A percentile compares a stretch with the other conserved stretches of the same genome.
These are phyloP conservation scores for Xylaria hypoxylon DNA, from an alignment of 2,329 filamentous ascomycete genomes.

Conservation along the genomic window DNA sequence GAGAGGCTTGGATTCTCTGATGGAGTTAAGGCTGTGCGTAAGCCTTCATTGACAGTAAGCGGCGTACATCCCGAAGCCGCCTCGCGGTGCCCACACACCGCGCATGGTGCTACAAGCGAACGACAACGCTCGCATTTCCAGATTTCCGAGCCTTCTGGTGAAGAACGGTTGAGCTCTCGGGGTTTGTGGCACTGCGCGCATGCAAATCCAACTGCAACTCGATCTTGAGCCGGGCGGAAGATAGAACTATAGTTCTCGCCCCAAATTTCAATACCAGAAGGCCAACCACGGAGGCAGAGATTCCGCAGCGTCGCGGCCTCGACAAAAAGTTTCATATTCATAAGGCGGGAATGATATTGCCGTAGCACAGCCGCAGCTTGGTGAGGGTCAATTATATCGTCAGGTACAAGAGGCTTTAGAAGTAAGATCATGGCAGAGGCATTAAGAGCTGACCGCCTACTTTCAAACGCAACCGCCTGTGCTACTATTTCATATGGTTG, in stretches of 20 bases:
- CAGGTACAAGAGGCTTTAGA: constrained; percentile 67
- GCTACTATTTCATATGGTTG: constrained; percentile 67
- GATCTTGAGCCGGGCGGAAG: constrained; percentile 65
- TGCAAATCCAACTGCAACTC: constrained; percentile 64
- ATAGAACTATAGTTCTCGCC: constrained; percentile 66
- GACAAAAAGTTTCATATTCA: constrained; percentile 68
- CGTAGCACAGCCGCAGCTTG: constrained; percentile 68
- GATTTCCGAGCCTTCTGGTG: constrained; percentile 57
- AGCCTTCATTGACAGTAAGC: constrained; percentile 43
- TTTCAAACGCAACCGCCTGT: constrained; percentile 67
- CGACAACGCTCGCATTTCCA: constrained; percentile 70
- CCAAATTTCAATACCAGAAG: constrained; percentile 62
- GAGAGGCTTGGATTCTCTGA: constrained; percentile 51
- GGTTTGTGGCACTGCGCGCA: constrained; percentile 69
- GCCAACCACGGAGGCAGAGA: constrained; percentile 69
- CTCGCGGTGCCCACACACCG: constrained; percentile 68
- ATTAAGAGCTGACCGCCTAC: constrained; percentile 66
- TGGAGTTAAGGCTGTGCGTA: constrained; percentile 23
- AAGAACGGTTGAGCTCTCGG: constrained; percentile 62
- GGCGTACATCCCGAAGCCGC: constrained; percentile 53
- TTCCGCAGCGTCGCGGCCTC: constrained; percentile 72
- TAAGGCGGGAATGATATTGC: constrained; percentile 70
- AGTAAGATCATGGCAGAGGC: constrained; percentile 72
- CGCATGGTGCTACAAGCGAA: constrained; percentile 65
- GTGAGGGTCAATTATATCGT: constrained; percentile 64